These are phyloP conservation scores for Yueomyces sinensis DNA, from an alignment of 805 yeast genomes.

Conservation along the genomic window DNA sequence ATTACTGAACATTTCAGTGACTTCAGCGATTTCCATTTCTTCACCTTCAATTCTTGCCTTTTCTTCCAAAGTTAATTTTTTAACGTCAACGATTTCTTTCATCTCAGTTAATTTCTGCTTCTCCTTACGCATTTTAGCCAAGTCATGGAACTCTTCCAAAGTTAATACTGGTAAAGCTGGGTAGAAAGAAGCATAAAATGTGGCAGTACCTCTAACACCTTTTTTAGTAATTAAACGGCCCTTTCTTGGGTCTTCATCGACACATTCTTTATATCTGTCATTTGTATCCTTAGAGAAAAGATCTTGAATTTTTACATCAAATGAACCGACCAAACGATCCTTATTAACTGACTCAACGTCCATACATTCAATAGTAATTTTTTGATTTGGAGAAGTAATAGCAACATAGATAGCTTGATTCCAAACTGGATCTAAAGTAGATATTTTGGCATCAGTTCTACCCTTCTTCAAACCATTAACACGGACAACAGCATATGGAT, in stretches of 20 bases:
- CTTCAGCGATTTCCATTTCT: slow-evolving; percentile 20
- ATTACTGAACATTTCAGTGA: slow-evolving; percentile 27
- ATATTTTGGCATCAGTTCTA: slow-evolving; percentile 57
- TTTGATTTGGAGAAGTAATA: slow-evolving; percentile 71
- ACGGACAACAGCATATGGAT: slow-evolving; percentile 76
- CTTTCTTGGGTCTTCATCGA: slow-evolving; percentile 41
- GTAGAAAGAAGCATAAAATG: slow-evolving; percentile 67
- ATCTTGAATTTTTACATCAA: slow-evolving; percentile 54
- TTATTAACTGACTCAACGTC: slow-evolving; percentile 69
- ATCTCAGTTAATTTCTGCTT: slow-evolving; percentile 24
- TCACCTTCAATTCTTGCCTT: slow-evolving; percentile 20
- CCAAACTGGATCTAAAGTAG: slow-evolving; percentile 71
- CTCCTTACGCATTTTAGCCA: slow-evolving; percentile 30
- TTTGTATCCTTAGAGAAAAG: slow-evolving; percentile 48
- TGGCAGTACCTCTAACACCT: slow-evolving; percentile 73
- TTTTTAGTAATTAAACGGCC: slow-evolving; percentile 58
- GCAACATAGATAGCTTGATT: slow-evolving; percentile 74
- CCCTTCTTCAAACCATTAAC: slow-evolving; percentile 65
- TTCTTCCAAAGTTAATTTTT: slow-evolving; percentile 17
- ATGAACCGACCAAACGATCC: slow-evolving; percentile 80
- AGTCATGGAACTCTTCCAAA: slow-evolving; percentile 56
- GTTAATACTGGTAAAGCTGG: slow-evolving; percentile 73
- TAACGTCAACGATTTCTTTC: slow-evolving; percentile 23
- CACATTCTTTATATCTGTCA: slow-evolving; percentile 48
- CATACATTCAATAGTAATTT: slow-evolving; percentile 77